Base-by-base conservation (phyloP, 805 yeast species). In the Metschnikowia bowlesiae region DNA sequence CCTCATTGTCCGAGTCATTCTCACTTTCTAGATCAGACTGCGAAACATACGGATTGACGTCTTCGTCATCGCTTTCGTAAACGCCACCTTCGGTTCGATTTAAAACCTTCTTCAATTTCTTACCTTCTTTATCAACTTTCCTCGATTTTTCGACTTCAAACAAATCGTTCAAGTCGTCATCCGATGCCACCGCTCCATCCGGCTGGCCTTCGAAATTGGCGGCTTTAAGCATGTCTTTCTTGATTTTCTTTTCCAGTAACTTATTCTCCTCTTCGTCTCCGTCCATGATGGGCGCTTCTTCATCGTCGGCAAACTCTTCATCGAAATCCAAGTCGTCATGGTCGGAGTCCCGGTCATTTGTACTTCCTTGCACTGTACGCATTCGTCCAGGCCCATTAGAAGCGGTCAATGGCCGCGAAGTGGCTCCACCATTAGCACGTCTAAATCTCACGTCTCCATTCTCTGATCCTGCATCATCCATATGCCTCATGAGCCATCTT, bases 271-370 rank as follows among this genome's bases (percentile, higher is more conserved):
- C 97, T 63, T 92, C 98, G 53, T 91, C 83, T 43, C 97, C 97
- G 62, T 92, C 98, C 76, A 92, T 82, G 52, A 94, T 87, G 30
- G 99, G 99, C 1, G 98, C 98, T 66, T 92, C 99, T 71, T 94
- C 99, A 66, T 94, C 99, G 67, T 94, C 99, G 29, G 94, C 97
- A 69, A 94, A 94, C 66, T 91, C 97, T 66, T 94, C 98, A 59
- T 94, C 97, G 62, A 78, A 92, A 69, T 92, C 99, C 61, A 94
- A 71, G 62, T 90, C 97, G 56, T 91, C 97, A 56, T 87, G 89
- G 51, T 89, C 96, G 9, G 89, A 84, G 57, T 83, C 89, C 53
- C 82, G 62, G 38, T 73, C 80, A 51, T 71, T 77, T 69, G 71
- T 62, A 1, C 71, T 74, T 8, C 79, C 79, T 11, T 71, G 62